These are phyloP conservation scores for Antrodiella citrinella DNA, from an alignment of 768 basidiomycete genomes.

Conservation along the genomic window DNA sequence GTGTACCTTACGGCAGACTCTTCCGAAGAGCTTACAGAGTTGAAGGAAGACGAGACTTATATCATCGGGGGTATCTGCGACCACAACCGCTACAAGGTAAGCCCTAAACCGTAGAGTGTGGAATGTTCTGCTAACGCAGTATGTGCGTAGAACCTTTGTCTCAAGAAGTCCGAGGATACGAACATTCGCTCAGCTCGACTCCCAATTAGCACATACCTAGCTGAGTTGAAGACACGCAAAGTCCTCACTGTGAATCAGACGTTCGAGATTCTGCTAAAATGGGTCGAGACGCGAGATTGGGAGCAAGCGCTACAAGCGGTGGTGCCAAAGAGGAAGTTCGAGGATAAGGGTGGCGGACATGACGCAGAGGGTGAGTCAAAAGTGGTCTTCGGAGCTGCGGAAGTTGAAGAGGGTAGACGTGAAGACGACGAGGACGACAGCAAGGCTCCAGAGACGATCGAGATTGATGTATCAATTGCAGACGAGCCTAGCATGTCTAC, in stretches of 20 bases:
- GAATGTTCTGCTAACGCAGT: background rate
- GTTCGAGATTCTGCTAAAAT: constrained; percentile 86
- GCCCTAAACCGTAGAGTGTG: constrained; percentile 1
- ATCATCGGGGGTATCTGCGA: constrained; percentile 95
- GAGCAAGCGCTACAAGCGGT: constrained; percentile 79
- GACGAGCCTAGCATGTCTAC: background rate
- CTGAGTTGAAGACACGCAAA: constrained; percentile 81
- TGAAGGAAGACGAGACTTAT: constrained; percentile 81
- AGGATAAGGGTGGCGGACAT: constrained; percentile 28
- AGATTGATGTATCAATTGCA: constrained; percentile 7
- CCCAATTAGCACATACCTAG: constrained; percentile 89
- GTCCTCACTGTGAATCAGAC: constrained; percentile 96
- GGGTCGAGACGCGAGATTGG: constrained; percentile 86
- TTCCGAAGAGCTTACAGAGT: constrained; percentile 72
- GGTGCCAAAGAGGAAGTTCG: constrained; percentile 88
- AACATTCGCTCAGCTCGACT: constrained; percentile 80
- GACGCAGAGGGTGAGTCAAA: background rate
- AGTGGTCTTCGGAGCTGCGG: constrained; percentile 5
- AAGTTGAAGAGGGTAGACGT: constrained; percentile 7
- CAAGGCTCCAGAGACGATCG: constrained; percentile 1
- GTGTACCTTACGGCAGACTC: constrained; percentile 96
- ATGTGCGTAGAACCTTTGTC: constrained; percentile 69
- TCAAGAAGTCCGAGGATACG: constrained; percentile 71
- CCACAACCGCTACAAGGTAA: constrained; percentile 92
- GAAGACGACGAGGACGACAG: constrained; percentile 13